These are phyloP conservation scores for Teunomyces panamensis DNA, from an alignment of 805 yeast species.

Conservation along the genomic window DNA sequence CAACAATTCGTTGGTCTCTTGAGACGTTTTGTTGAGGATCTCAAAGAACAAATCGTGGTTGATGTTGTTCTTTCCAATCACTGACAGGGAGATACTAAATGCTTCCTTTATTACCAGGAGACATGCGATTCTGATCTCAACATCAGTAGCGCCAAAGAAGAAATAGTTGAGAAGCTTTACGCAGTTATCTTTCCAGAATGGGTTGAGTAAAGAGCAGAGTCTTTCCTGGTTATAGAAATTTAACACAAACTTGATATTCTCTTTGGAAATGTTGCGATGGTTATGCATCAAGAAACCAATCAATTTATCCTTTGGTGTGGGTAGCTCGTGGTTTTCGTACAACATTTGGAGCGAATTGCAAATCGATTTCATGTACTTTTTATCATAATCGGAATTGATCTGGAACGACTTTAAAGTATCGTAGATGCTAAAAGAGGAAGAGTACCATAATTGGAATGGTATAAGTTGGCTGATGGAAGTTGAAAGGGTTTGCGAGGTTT, in stretches of 20 bases:
- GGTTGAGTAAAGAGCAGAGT: conserved; percentile 51
- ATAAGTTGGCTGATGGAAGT: conserved; percentile 1
- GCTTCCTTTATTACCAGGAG: conserved; percentile 36
- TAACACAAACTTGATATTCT: conserved; percentile 43
- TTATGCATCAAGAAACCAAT: conserved; percentile 40
- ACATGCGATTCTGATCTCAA: conserved; percentile 27
- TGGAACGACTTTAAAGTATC: conserved; percentile 28
- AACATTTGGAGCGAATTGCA: conserved; percentile 32
- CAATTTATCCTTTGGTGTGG: conserved; percentile 43
- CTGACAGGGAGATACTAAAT: conserved; percentile 30
- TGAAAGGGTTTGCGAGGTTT: neutral
- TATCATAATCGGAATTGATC: conserved; percentile 25
- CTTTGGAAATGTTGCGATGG: conserved; percentile 33
- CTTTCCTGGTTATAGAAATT: conserved; percentile 46
- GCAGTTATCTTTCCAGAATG: conserved; percentile 51
- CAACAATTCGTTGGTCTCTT: conserved; percentile 30
- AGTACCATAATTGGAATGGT: conserved; percentile 42
- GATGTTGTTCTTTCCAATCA: conserved; percentile 25
- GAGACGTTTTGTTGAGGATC: conserved; percentile 25
- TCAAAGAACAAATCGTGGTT: conserved; percentile 31
- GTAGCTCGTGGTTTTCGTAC: conserved; percentile 30
- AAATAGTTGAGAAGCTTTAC: conserved; percentile 44
- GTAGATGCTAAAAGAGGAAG: conserved; percentile 37
- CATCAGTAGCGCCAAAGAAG: conserved; percentile 24
- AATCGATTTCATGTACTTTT: conserved; percentile 31